A percentile compares a stretch with the other conserved stretches of the same genome.
Evolutionary conservation across 768 basidiomycete species (phyloP).

Genomic region (Psilocybe cubensis): DNA sequence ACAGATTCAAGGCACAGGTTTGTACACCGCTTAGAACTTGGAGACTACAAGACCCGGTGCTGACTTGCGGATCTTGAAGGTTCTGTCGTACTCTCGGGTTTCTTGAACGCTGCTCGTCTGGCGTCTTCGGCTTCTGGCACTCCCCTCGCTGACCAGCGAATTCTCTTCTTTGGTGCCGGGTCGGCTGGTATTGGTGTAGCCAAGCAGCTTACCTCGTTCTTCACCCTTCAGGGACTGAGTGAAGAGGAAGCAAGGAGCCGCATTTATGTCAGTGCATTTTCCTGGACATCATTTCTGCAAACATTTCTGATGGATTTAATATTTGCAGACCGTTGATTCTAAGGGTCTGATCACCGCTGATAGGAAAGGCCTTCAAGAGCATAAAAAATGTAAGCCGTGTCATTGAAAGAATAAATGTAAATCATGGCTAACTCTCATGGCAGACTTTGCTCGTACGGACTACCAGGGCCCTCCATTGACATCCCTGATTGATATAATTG

Average conservation of each 20-base stretch:
- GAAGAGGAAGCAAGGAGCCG: conserved; percentile 67
- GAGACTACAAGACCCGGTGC: not conserved
- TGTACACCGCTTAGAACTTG: conserved; percentile 1
- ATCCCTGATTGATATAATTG: conserved; percentile 66
- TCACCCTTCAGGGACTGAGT: conserved; percentile 66
- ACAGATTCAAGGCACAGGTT: conserved; percentile 69
- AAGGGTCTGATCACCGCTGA: conserved; percentile 76
- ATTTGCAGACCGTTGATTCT: conserved; percentile 67
- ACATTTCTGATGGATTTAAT: conserved; percentile 5
- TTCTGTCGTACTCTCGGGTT: conserved; percentile 75
- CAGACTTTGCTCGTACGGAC: conserved; percentile 75
- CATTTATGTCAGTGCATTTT: conserved; percentile 58
- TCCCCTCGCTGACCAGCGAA: conserved; percentile 72
- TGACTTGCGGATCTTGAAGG: conserved; percentile 36
- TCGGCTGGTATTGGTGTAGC: conserved; percentile 90
- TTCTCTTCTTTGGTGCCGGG: conserved; percentile 92
- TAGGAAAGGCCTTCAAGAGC: conserved; percentile 68
- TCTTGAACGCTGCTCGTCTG: conserved; percentile 71
- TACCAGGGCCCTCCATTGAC: conserved; percentile 65
- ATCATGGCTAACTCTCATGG: conserved; percentile 22
- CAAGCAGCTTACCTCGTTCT: conserved; percentile 81
- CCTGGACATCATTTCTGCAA: conserved; percentile 10
- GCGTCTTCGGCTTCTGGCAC: conserved; percentile 55
- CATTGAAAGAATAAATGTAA: not conserved
- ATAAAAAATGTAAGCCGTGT: conserved; percentile 64